phyloP scores from a whole-genome alignment of 371 early-diverging fungal species.

The Syncephalis plumigaleata region DNA sequence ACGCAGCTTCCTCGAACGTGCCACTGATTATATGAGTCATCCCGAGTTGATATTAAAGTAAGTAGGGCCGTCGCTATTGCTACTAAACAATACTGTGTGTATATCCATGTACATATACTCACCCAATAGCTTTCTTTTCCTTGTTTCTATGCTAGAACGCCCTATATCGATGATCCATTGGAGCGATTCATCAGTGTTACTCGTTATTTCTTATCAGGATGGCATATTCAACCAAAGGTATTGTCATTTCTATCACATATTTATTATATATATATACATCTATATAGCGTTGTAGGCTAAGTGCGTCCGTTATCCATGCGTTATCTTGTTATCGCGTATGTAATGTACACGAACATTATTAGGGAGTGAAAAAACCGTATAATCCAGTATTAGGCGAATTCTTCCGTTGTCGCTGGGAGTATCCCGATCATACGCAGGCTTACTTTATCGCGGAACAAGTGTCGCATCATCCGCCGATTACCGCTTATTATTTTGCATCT shows the following conservation, averaged over 20 bases:
- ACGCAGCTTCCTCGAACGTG: conserved; percentile 83
- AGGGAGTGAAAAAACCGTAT: conserved; percentile 96
- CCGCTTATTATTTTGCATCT: conserved; percentile 59
- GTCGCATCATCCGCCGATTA: conserved; percentile 93
- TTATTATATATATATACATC: neutral
- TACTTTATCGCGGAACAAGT: conserved; percentile 88
- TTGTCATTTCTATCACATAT: neutral
- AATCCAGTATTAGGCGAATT: conserved; percentile 92
- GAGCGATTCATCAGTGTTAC: conserved; percentile 81
- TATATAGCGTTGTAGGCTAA: neutral
- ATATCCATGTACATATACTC: neutral
- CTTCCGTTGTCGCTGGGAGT: conserved; percentile 63
- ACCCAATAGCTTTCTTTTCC: neutral
- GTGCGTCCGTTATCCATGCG: neutral
- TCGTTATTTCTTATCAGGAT: conserved; percentile 84
- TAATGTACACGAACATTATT: too few relatives aligned
- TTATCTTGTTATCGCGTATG: neutral
- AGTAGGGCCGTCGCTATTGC: conserved; percentile 5
- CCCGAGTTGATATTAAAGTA: conserved; percentile 76
- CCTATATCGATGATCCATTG: conserved; percentile 44
- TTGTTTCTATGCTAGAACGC: conserved; percentile 19
- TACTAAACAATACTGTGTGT: conserved; percentile 2
- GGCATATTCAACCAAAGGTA: conserved; percentile 91
- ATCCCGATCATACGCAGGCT: conserved; percentile 49
- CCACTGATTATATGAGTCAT: conserved; percentile 92